Conservation (phyloP, 495 filamentous ascomycete species). For the Recurvomyces mirabilis region DNA sequence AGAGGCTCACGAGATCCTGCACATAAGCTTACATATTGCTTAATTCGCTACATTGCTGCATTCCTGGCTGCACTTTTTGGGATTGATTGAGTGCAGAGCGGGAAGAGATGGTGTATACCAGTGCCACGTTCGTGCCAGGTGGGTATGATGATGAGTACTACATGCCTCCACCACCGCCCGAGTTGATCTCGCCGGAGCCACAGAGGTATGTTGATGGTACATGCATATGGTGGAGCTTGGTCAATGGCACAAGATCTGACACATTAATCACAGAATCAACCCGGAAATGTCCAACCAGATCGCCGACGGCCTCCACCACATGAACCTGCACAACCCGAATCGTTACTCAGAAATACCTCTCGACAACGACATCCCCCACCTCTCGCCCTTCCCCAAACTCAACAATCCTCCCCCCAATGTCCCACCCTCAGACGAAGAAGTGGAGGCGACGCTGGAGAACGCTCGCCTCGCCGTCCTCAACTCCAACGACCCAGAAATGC, state of each 20-base stretch:
- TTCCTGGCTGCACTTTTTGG: too few species aligned
- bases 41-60: too few species aligned
- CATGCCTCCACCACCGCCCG: conserved; percentile 49
- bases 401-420: conserved; percentile 75
- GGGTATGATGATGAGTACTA: conserved; percentile 86
- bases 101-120: too few species aligned
- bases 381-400: conserved; percentile 85
- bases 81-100: too few species aligned
- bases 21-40: too few species aligned
- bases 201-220: conserved; percentile 70
- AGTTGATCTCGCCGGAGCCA: conserved; percentile 70
- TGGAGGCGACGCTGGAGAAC: conserved; percentile 73
- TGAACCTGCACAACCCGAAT: conserved; percentile 56
- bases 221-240: too few species aligned
- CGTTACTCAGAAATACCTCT: conserved; percentile 18
- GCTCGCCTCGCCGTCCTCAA: conserved; percentile 74
- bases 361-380: conserved; percentile 46
- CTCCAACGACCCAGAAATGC: conserved; percentile 92
- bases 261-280: conserved; percentile 51
- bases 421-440: conserved; percentile 87
- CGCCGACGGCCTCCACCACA: conserved; percentile 77
- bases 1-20: too few species aligned
- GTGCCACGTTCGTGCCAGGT: conserved; percentile 66
- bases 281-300: conserved; percentile 75
- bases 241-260: too few species aligned